Base-by-base conservation (phyloP, 495 filamentous ascomycete species). In the Hypoxylon intermedium region DNA sequence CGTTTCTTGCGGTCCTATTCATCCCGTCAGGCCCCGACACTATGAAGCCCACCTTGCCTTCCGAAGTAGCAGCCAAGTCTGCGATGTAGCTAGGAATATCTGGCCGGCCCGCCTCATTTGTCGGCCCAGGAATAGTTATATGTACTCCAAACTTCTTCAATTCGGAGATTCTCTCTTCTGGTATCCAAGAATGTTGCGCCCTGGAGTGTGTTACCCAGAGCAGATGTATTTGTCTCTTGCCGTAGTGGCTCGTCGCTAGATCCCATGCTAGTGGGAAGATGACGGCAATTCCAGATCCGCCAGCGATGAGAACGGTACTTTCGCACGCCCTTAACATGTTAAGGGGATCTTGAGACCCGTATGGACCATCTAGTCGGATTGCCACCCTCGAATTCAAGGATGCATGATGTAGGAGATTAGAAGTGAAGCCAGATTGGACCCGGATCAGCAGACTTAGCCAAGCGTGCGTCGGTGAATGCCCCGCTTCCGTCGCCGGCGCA, bases 231-330 rank as follows among this genome's bases (percentile, higher is more conserved):
- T 73, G 78, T 48, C 69, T 67, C 12, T 51, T 65, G 15, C 62
- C 54, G 19, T 31, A 41, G 9, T 63, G 64, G 16, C 9, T 56
- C 13, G 52, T 56, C 0, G 56, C 55, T 26, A 80, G 54, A 43
- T 73, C 71, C 67, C 79, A 84, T 3, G 79, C 65, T 3, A 84
- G 61, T 5, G 81, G 80, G 55, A 81, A 85, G 2, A 79, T 74
- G 38, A 87, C 83, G 0, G 82, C 85, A 30, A 87, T 83, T n/a
- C 84, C 85, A 12, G 79, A 83, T 9, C 86, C 85, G 5, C 85
- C 84, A 4, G 84, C 83, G n/a, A 88, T 72, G 11, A 87, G 53
- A 12, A 88, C 53, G 3, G 77, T 72, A 20, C 75, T 68, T 28
- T 76, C 64, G 54, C 73, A 72, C n/a, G 70, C 64, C 15, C 65